A percentile compares a stretch with the other conserved stretches of the same genome.
Evolutionary conservation across 176 grass and related monocot genomes (phyloP).

Genomic region (Lolium rigidum): DNA sequence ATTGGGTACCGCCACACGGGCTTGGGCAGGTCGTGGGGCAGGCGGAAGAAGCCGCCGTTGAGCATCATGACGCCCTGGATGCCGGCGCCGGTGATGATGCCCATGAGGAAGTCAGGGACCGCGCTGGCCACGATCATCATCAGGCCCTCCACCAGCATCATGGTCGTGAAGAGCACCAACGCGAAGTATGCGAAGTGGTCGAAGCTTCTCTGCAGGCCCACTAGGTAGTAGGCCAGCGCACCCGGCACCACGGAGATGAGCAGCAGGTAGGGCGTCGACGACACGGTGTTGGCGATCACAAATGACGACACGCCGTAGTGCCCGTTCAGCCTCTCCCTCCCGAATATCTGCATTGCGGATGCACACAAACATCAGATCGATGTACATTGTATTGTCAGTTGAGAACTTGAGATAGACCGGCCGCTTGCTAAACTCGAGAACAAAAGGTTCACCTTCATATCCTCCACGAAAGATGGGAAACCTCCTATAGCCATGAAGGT

Average conservation of each 20-base stretch:
- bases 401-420: no score
- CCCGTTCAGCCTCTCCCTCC: slow-evolving; percentile 86
- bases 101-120: slow-evolving; percentile 93
- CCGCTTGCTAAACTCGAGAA: background rate
- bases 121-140: slow-evolving; percentile 93
- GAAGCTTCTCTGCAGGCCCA: slow-evolving; percentile 58
- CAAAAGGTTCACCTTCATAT: slow-evolving; percentile 76
- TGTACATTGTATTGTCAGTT: no score
- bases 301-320: slow-evolving; percentile 87
- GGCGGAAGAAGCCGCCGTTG: slow-evolving; percentile 84
- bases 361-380: background rate
- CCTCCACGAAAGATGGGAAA: slow-evolving; percentile 96
- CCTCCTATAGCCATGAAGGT: slow-evolving; percentile 98
- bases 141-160: slow-evolving; percentile 86
- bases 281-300: slow-evolving; percentile 78
- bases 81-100: slow-evolving; percentile 90
- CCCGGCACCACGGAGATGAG: slow-evolving; percentile 81
- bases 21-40: slow-evolving; percentile 68
- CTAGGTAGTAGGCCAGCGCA: slow-evolving; percentile 82
- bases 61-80: slow-evolving; percentile 97
- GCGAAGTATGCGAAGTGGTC: slow-evolving; percentile 89
- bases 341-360: slow-evolving; percentile 54
- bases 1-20: slow-evolving; percentile 81
- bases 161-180: slow-evolving; percentile 69
- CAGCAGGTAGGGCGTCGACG: slow-evolving; percentile 71